A percentile compares a stretch with the other conserved stretches of the same genome.
Evolutionary conservation across 495 filamentous ascomycete species (phyloP).

Genomic region (Aspergillus leporis): DNA sequence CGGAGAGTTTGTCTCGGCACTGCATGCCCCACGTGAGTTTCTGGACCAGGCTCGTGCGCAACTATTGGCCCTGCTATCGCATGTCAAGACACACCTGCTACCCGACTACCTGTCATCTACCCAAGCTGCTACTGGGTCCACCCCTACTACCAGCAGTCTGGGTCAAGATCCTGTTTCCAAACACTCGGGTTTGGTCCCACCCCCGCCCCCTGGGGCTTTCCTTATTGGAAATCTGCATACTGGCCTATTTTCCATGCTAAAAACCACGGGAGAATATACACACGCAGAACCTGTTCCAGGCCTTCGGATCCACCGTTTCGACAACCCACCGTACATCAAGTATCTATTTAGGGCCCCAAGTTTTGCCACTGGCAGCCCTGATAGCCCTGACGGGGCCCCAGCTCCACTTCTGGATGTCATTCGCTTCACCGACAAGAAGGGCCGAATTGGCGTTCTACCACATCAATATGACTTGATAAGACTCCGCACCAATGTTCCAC

Average conservation of each 20-base stretch:
- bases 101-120: slow-evolving; percentile 27
- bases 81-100: slow-evolving; percentile 27
- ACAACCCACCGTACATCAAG: slow-evolving; percentile 37
- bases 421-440: slow-evolving; percentile 27
- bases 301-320: slow-evolving; percentile 36
- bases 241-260: slow-evolving; percentile 28
- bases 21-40: slow-evolving; percentile 10
- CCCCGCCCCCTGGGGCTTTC: slow-evolving; percentile 24
- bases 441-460: slow-evolving; percentile 24
- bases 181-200: slow-evolving; percentile 16
- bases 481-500: slow-evolving; percentile 41
- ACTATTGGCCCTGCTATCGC: slow-evolving; percentile 29
- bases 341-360: slow-evolving; percentile 28
- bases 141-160: background rate
- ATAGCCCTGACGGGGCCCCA: background rate
- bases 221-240: slow-evolving; percentile 39
- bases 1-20: slow-evolving; percentile 12
- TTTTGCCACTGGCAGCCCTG: slow-evolving; percentile 14
- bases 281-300: slow-evolving; percentile 11
- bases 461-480: slow-evolving; percentile 39
- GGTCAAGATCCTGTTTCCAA: slow-evolving; percentile 17
- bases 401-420: slow-evolving; percentile 31
- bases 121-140: background rate
- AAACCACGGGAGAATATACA: slow-evolving; percentile 15
- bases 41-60: slow-evolving; percentile 27